Percentiles rank a stretch among this genome's conserved stretches.
Evolutionary conservation across 768 basidiomycete species (phyloP).

Genomic region (Mycena amicta): DNA sequence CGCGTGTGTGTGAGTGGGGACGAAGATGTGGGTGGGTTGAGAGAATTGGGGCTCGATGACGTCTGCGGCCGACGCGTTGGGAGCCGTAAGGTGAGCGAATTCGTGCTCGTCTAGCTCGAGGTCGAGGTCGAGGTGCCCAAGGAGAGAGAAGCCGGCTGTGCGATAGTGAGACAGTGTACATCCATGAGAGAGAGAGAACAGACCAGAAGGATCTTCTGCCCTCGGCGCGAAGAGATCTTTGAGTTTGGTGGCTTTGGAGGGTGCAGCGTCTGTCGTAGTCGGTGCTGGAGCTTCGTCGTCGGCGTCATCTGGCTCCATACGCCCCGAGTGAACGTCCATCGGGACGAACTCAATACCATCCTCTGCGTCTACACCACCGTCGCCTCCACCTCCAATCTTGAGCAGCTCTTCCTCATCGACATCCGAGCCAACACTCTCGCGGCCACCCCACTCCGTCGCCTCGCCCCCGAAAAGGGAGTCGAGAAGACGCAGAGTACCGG

Average conservation of each 20-base stretch:
- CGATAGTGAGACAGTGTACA: too few species aligned
- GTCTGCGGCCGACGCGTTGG: slow-evolving; percentile 32
- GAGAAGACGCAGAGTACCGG: slow-evolving; percentile 49
- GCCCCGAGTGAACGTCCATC: slow-evolving; percentile 20
- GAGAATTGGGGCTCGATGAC: too few species aligned
- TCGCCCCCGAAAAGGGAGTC: slow-evolving; percentile 45
- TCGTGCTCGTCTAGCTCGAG: slow-evolving; percentile 53
- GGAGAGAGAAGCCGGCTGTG: slow-evolving; percentile 70
- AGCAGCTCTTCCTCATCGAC: slow-evolving; percentile 45
- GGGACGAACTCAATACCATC: slow-evolving; percentile 40
- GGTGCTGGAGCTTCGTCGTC: slow-evolving; percentile 16
- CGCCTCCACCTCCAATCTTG: slow-evolving; percentile 25
- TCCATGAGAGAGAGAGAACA: too few species aligned
- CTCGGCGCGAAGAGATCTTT: slow-evolving; percentile 77
- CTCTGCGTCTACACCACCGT: slow-evolving; percentile 23
- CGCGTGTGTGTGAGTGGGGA: slow-evolving; percentile 12
- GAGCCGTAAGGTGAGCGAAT: slow-evolving; percentile 4
- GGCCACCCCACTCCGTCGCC: slow-evolving; percentile 67
- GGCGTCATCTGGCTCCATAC: slow-evolving; percentile 9
- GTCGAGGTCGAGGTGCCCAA: slow-evolving; percentile 74
- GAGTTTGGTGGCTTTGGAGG: slow-evolving; percentile 38
- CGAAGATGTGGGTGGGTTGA: slow-evolving; percentile 16
- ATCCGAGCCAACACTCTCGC: slow-evolving; percentile 60
- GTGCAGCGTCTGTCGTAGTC: slow-evolving; percentile 9
- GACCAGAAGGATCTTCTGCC: slow-evolving; percentile 61